Conservation (phyloP, 345 rosid genomes). For the Rubroshorea leprosula region DNA sequence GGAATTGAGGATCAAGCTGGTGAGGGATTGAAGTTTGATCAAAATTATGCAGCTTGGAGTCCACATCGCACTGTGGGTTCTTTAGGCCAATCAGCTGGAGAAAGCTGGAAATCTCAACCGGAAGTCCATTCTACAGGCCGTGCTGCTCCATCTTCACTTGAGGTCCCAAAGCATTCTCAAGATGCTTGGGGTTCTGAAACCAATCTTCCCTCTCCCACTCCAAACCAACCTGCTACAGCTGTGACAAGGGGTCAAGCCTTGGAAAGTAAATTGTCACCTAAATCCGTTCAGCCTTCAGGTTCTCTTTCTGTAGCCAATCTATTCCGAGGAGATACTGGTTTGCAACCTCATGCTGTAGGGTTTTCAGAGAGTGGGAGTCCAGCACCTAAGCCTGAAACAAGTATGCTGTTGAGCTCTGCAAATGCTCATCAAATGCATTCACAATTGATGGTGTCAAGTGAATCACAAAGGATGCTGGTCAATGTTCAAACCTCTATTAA, state of each 20-base stretch:
- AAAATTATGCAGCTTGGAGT: constrained; percentile 24
- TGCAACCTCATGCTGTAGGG: constrained; percentile 23
- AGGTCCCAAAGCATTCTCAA: constrained; percentile 39
- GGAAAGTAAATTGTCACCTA: constrained; percentile 73
- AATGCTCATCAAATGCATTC: constrained; percentile 31
- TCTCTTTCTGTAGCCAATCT: constrained; percentile 25
- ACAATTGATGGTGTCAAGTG: constrained; percentile 24
- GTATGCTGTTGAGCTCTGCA: constrained; percentile 31
- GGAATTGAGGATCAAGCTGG: constrained; percentile 23
- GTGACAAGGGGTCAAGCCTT: constrained; percentile 34
- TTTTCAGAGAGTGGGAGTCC: constrained; percentile 22
- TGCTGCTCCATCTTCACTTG: constrained; percentile 39
- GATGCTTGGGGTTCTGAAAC: constrained; percentile 57
- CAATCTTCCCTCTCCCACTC: constrained; percentile 94
- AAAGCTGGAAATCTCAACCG: constrained; percentile 28
- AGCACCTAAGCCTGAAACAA: constrained; percentile 31
- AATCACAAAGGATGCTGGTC: constrained; percentile 32
- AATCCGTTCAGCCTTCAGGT: constrained; percentile 35
- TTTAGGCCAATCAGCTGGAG: too few species aligned
- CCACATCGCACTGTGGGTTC: constrained; percentile 13
- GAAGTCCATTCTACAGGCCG: constrained; percentile 26
- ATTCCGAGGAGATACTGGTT: constrained; percentile 24
- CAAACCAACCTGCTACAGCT: constrained; percentile 42
- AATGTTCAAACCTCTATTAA: constrained; percentile 32
- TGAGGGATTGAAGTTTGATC: constrained; percentile 29